Evolutionary conservation across 768 basidiomycete genomes (phyloP), one percentile per base, ranked within the genome.

Genomic region (Tulasnella sp.): DNA sequence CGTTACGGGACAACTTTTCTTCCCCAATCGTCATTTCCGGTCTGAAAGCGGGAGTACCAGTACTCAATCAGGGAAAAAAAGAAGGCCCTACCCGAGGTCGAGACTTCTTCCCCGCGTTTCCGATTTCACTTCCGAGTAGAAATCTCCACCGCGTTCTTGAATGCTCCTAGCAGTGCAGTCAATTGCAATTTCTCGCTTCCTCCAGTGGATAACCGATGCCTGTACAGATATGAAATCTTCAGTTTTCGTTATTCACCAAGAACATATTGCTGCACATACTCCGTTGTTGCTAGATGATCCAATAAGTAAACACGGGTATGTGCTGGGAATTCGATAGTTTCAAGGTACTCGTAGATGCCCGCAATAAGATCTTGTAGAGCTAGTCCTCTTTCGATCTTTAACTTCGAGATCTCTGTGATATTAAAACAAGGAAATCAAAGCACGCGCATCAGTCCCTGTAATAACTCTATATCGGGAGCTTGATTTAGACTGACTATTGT

Each of bases 171-270:
- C 54, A 99, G 66, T 0, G 90, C 90, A 5, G 89, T 89, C 45
- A 98, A 63, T 62, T 98, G 95, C 47, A 99, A 79, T 61, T 90
- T 96, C 65, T 99, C 95, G 57, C 70, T 92, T 1, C 84, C 91
- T 0, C 95, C 95, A 0, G 91, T 81, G 1, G 91, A 89, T 6
- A 98, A 66, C 39, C 93, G 78, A 64, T 96, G 81, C 64, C 93
- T 98, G 43, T 19, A 35, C 51, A 20, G 37, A 27, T 25, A 4
- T 48, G 29, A 12, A 19, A 29, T 53, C 48, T 32, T 31, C 7
- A 22, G 44, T 20, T 8, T 13, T 13, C 34, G 22, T 28, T 10
- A 24, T 19, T 13, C 10, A 25, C 9, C 1, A 32, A 20, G 9
- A 35, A 15, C 5, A 45, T 3, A 33, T 6, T 22, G 19, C 16